Conservation (phyloP, 495 filamentous ascomycete species). For the Lichenothelia convexa region DNA sequence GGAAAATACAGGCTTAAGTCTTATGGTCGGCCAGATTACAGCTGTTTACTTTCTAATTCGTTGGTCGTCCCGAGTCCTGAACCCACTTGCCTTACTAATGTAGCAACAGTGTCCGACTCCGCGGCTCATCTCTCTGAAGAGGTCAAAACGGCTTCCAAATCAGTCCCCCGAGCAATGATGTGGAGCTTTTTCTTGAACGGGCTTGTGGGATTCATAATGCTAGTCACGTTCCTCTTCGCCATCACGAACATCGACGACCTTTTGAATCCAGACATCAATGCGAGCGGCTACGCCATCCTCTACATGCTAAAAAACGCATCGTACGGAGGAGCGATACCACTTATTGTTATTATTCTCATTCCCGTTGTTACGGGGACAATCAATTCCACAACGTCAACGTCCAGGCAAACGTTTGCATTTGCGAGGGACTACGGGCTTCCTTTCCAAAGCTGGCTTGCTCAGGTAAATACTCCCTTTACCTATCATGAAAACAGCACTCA, state of each 20-base stretch:
- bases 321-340: not conserved
- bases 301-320: not conserved
- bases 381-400: constrained; percentile 1
- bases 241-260: not conserved
- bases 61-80: not conserved
- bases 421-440: not conserved
- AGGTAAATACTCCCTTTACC: not conserved
- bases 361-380: constrained; percentile 1
- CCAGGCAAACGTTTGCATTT: constrained; percentile 1
- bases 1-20: constrained; percentile 2
- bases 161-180: constrained; percentile 1
- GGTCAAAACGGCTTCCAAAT: not conserved
- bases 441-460: not conserved
- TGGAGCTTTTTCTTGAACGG: constrained; percentile 3
- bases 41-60: not conserved
- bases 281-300: not conserved
- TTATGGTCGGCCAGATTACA: constrained; percentile 5
- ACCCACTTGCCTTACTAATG: not conserved
- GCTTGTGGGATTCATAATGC: not conserved
- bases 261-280: not conserved
- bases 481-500: not conserved
- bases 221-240: not conserved
- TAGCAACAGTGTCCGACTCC: not conserved
- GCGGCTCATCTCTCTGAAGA: constrained; percentile 4
- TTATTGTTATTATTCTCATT: not conserved